Percentiles rank a stretch among this genome's conserved stretches.
Evolutionary conservation across 2,329 filamentous ascomycete species (phyloP).

Genomic region (Phialophora chinensis): DNA sequence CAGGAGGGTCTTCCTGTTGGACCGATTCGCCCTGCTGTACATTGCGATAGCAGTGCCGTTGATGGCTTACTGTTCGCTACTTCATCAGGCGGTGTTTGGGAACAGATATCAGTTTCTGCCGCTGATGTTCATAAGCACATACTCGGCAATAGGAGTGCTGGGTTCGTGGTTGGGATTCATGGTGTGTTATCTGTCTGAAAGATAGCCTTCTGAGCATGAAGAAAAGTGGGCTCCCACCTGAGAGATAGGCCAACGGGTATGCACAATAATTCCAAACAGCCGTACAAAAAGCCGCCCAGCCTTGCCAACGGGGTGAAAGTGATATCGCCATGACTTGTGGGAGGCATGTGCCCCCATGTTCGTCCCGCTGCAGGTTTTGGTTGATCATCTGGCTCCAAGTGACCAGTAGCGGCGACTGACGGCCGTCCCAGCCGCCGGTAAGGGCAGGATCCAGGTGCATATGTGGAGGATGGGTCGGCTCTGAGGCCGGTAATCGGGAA

Average conservation of each 20-base stretch:
- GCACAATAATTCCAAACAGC: conserved; percentile 6
- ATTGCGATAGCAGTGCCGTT: conserved; percentile 88
- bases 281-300: background rate
- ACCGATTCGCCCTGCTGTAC: conserved; percentile 88
- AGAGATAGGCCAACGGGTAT: background rate
- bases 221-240: background rate
- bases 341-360: background rate
- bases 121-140: conserved; percentile 95
- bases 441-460: background rate
- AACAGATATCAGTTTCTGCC: conserved; percentile 86
- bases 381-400: background rate
- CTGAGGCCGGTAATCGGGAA: conserved; percentile 20
- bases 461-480: background rate
- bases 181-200: conserved; percentile 80
- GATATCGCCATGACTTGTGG: background rate
- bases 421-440: background rate
- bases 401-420: conserved; percentile 2
- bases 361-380: background rate
- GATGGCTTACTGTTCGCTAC: conserved; percentile 82
- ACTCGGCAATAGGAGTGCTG: conserved; percentile 90
- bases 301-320: background rate
- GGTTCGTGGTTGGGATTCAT: conserved; percentile 95
- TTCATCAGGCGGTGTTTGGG: conserved; percentile 85
- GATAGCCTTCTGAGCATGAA: conserved; percentile 21
- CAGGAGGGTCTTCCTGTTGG: conserved; percentile 84